These are phyloP conservation scores for Puccinia novopanici DNA, from an alignment of 1,284 basidiomycete genomes.

Conservation along the genomic window DNA sequence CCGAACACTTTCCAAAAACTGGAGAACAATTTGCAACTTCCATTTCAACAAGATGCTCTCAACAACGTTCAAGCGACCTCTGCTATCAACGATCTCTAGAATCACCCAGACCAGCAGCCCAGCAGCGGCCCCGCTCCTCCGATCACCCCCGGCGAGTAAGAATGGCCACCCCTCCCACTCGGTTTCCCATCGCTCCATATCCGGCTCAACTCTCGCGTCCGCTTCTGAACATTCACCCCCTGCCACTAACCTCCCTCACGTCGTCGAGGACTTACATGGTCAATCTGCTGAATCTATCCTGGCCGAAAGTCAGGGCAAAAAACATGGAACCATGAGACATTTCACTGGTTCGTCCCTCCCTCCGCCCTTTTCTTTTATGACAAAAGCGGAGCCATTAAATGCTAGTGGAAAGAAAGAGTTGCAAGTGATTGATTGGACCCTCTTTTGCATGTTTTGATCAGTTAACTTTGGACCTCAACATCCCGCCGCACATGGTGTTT, in stretches of 20 bases:
- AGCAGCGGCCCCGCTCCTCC: background rate
- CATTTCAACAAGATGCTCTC: slow-evolving; percentile 19
- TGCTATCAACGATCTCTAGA: background rate
- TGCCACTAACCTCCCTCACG: slow-evolving; percentile 19
- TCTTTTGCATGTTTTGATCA: slow-evolving; percentile 56
- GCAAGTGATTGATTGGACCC: background rate
- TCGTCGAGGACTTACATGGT: slow-evolving; percentile 37
- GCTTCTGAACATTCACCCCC: background rate
- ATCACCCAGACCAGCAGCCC: background rate
- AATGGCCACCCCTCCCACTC: background rate
- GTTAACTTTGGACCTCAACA: slow-evolving; percentile 98
- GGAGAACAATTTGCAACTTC: too few species aligned
- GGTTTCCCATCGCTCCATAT: background rate
- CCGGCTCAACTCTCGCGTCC: background rate
- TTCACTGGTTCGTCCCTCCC: slow-evolving; percentile 29
- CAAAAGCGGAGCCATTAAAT: too few species aligned
- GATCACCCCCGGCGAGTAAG: background rate
- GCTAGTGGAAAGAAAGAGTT: background rate
- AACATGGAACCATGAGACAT: slow-evolving; percentile 43
- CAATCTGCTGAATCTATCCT: slow-evolving; percentile 40
- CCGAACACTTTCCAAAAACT: too few species aligned
- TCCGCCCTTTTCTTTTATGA: too few species aligned
- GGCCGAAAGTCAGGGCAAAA: slow-evolving; percentile 22
- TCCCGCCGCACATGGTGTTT: slow-evolving; percentile 96
- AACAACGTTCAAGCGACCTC: background rate